Evolutionary conservation across 2,329 filamentous ascomycete genomes (phyloP).

Genomic region (Sordariomycetes sp.): DNA sequence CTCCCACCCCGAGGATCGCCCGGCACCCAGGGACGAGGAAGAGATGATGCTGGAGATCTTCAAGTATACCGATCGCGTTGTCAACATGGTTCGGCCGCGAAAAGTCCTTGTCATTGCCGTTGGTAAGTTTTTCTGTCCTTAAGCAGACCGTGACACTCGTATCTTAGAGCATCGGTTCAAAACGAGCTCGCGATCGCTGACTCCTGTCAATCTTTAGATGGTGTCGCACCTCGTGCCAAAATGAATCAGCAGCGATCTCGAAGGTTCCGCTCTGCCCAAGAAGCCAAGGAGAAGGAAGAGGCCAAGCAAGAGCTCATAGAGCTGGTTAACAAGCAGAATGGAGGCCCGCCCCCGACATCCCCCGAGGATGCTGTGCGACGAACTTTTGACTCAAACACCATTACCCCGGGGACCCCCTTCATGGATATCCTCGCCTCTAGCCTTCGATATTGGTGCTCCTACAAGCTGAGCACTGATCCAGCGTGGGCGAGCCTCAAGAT

Average conservation of each 20-base stretch:
- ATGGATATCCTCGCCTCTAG: slow-evolving; percentile 92
- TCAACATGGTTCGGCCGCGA: slow-evolving; percentile 95
- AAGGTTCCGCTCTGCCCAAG: slow-evolving; percentile 87
- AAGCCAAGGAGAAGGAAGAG: slow-evolving; percentile 86
- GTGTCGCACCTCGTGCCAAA: slow-evolving; percentile 93
- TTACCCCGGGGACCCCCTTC: slow-evolving; percentile 94
- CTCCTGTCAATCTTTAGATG: slow-evolving; percentile 44
- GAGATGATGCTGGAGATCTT: slow-evolving; percentile 99
- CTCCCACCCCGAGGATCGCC: slow-evolving; percentile 89
- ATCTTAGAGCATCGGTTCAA: slow-evolving; percentile 75
- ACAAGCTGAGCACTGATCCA: slow-evolving; percentile 94
- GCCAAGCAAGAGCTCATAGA: slow-evolving; percentile 84
- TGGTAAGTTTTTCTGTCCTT: slow-evolving; percentile 40
- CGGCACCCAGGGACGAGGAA: slow-evolving; percentile 84
- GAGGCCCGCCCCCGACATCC: slow-evolving; percentile 35
- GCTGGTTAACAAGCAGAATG: slow-evolving; percentile 69
- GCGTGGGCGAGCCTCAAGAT: slow-evolving; percentile 94
- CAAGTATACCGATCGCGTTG: slow-evolving; percentile 95
- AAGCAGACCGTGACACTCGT: neutral
- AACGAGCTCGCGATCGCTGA: slow-evolving; percentile 42
- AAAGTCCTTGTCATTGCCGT: slow-evolving; percentile 97
- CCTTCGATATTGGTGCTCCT: slow-evolving; percentile 91
- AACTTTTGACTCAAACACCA: slow-evolving; percentile 79
- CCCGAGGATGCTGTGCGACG: slow-evolving; percentile 60
- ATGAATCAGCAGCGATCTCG: slow-evolving; percentile 99